phyloP scores from a whole-genome alignment of 73 alveolate species.

The Breviolum minutum region DNA sequence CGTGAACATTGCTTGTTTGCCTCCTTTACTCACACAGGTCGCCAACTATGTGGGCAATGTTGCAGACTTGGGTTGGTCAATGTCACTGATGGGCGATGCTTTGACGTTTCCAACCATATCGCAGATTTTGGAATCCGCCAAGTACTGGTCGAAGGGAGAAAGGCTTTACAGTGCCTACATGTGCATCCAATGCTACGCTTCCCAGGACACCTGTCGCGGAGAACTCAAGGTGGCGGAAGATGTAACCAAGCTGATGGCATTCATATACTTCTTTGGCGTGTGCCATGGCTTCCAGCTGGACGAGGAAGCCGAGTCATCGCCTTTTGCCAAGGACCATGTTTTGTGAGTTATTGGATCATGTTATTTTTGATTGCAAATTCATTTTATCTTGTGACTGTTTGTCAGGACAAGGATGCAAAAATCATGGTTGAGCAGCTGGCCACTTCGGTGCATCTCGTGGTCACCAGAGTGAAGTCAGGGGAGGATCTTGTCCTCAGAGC shows the following conservation, averaged over 20 bases:
- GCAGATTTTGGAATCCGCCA: neutral
- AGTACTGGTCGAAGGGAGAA: neutral
- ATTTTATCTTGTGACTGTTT: neutral
- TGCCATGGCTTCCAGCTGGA: neutral
- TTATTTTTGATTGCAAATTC: too few relatives aligned
- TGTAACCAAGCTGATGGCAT: neutral
- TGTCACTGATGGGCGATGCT: neutral
- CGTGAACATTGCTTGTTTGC: neutral
- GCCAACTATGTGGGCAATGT: neutral
- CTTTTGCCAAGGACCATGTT: neutral
- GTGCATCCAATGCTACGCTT: neutral
- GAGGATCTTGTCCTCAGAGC: neutral
- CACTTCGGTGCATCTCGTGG: neutral
- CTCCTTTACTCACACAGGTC: neutral
- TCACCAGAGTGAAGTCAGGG: neutral
- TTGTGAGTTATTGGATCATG: too few relatives aligned
- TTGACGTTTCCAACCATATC: neutral
- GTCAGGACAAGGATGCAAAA: neutral
- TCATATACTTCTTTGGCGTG: neutral
- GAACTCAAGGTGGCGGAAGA: neutral
- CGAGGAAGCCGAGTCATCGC: neutral
- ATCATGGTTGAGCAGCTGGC: neutral
- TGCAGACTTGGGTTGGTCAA: neutral
- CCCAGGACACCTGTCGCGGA: neutral
- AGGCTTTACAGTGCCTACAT: neutral